Base-by-base conservation (phyloP, 169 alveolate species). In the Cryptosporidium muris region DNA sequence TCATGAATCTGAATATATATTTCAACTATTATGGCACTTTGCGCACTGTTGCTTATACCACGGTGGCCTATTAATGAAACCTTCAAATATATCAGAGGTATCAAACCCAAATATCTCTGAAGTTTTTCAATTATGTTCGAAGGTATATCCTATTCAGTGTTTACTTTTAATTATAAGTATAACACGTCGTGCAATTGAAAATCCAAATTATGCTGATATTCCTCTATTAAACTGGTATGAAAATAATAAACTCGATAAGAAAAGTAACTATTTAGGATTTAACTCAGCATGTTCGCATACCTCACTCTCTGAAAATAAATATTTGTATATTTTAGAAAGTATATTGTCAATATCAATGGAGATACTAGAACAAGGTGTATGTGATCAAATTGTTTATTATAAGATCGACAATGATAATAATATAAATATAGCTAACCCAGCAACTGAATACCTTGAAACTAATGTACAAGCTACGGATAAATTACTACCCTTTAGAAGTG, bases 41-140 rank as follows among this genome's bases (percentile, higher is more conserved):
- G 54, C 85, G 2, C 85, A 74, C 36, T 74, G 85, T 9, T 74
- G 85, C 25, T 38, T 74, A 45, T 74, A 74, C 9, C 85, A 74
- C 42, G 85, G 85, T 2, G 38, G 38, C 43, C 64, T 74, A 6
- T 42, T 74, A 54, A 25, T 25, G 25, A 25, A 25, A 25, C 25
- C 25, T 25, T 25, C 25, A 25, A 25, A 25, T 25, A 25, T 25
- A 25, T 25, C 25, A 25, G 25, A 25, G 25, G 25, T 25, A 25
- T 25, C 25, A 25, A 25, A 25, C 25, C 25, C 25, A 25, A 74
- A 58, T 8, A 43, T 14, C 47, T 43, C 67, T 40, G 43, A 14
- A 6, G 34, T 8, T 16, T 58, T 12, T 12, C n/a, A 7, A 58
- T 16, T 45, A 8, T 38, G 48, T 42, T 74, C 63, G 4, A 43